Conservation (phyloP, 2,329 filamentous ascomycete genomes). For the Colletotrichum higginsianum region DNA sequence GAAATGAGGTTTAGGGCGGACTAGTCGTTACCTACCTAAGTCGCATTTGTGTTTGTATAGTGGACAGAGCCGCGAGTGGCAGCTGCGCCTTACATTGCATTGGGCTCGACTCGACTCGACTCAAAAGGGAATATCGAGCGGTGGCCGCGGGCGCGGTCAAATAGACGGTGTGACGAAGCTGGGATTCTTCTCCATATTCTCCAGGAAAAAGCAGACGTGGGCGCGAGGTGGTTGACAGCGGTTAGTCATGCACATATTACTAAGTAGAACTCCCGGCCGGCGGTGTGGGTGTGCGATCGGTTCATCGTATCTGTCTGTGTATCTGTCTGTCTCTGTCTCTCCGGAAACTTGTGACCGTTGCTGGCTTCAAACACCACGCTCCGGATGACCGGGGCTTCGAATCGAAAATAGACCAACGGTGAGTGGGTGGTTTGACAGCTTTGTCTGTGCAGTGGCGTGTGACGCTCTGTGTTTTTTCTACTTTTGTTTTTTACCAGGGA, state of each 20-base stretch:
- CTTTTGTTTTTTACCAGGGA: too few species aligned
- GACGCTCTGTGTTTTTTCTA: too few species aligned
- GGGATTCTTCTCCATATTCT: background rate
- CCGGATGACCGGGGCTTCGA: too few species aligned
- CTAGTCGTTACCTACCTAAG: background rate
- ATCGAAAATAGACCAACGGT: too few species aligned
- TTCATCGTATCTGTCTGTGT: conserved; percentile 2
- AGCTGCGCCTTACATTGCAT: background rate
- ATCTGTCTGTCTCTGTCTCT: background rate
- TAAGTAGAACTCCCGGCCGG: background rate
- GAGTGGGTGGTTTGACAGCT: too few species aligned
- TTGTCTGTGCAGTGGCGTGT: too few species aligned
- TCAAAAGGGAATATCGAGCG: background rate
- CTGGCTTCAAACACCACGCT: too few species aligned
- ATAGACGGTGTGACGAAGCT: conserved; percentile 29
- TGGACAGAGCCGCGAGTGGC: conserved; percentile 32
- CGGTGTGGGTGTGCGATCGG: background rate
- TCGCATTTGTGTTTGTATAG: background rate
- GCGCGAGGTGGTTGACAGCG: background rate
- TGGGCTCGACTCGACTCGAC: background rate
- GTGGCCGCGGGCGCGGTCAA: conserved; percentile 8
- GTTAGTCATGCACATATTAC: conserved; percentile 33
- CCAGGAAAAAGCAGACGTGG: too few species aligned
- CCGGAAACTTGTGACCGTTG: background rate
- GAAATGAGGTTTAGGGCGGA: conserved; percentile 36